Evolutionary conservation across 2,329 filamentous ascomycete species (phyloP).

Genomic region (Chaetothyriales sp.): DNA sequence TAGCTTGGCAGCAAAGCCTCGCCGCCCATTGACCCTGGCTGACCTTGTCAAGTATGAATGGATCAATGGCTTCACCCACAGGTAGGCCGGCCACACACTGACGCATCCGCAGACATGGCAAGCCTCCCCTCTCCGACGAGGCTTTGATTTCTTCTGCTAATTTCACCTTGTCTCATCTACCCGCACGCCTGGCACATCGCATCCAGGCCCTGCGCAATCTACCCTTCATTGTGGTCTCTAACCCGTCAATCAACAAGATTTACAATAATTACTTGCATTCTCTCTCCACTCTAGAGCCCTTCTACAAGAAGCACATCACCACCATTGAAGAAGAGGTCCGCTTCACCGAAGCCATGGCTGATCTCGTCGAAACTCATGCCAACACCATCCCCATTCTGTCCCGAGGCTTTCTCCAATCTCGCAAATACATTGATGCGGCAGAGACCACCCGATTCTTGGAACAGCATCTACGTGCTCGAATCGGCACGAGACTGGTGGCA

Average conservation of each 20-base stretch:
- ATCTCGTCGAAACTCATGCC: conserved; percentile 86
- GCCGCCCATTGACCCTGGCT: conserved; percentile 70
- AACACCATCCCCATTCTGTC: conserved; percentile 92
- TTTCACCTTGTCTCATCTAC: conserved; percentile 85
- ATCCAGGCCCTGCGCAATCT: conserved; percentile 88
- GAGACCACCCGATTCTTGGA: conserved; percentile 90
- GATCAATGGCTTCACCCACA: not conserved
- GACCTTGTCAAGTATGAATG: conserved; percentile 67
- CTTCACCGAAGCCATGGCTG: conserved; percentile 85
- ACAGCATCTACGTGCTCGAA: conserved; percentile 81
- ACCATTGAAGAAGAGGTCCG: conserved; percentile 74
- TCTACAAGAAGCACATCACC: conserved; percentile 57
- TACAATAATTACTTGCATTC: conserved; percentile 95
- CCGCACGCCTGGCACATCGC: conserved; percentile 80
- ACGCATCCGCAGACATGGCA: conserved; percentile 44
- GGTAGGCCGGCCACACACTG: conserved; percentile 2
- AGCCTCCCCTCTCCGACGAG: conserved; percentile 66
- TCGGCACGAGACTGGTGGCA: conserved; percentile 84
- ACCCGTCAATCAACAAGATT: conserved; percentile 84
- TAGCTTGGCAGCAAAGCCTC: conserved; percentile 59
- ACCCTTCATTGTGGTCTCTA: conserved; percentile 96
- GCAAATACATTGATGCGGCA: conserved; percentile 68
- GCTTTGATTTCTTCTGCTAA: conserved; percentile 83
- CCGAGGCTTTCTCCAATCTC: conserved; percentile 80
- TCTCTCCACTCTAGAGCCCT: conserved; percentile 77